A percentile compares a stretch with the other conserved stretches of the same genome.
Conservation (phyloP, 2,329 filamentous ascomycete species). For the Verticillium nubilum region DNA sequence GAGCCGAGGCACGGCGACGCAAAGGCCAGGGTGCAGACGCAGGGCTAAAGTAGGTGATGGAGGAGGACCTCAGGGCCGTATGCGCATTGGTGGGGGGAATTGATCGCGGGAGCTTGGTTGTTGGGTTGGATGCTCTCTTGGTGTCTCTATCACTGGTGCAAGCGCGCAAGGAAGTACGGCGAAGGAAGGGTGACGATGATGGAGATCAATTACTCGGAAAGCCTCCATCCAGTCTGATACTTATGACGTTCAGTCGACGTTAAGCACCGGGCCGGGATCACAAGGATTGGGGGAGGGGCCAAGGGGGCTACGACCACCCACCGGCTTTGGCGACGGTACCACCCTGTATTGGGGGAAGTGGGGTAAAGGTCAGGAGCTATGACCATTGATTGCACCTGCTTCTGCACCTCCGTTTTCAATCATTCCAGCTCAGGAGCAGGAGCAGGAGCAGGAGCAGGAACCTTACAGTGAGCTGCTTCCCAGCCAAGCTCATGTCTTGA, state of each 20-base stretch:
- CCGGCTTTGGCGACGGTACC: too few species aligned
- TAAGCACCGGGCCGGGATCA: background rate
- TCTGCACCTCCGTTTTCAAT: background rate
- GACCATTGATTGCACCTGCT: background rate
- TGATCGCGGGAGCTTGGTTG: background rate
- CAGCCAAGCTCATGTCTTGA: too few species aligned
- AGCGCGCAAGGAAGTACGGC: background rate
- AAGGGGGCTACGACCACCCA: too few species aligned
- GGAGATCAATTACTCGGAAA: background rate
- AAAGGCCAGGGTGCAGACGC: background rate
- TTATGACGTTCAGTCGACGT: background rate
- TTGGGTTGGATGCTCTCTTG: background rate
- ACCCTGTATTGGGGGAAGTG: too few species aligned
- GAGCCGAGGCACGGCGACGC: background rate
- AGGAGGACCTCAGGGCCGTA: background rate
- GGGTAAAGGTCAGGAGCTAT: background rate
- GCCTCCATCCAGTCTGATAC: background rate
- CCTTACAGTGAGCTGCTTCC: too few species aligned
- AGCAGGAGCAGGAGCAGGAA: too few species aligned
- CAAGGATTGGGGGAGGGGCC: too few species aligned
- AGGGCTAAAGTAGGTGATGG: background rate
- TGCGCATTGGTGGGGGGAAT: background rate
- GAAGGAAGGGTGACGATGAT: background rate
- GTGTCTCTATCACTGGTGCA: background rate
- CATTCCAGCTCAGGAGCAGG: too few species aligned